Percentiles rank a stretch among this genome's conserved stretches.
These are phyloP conservation scores for Clarireedia hainanense DNA, from an alignment of 2,329 filamentous ascomycete species.

Conservation along the genomic window DNA sequence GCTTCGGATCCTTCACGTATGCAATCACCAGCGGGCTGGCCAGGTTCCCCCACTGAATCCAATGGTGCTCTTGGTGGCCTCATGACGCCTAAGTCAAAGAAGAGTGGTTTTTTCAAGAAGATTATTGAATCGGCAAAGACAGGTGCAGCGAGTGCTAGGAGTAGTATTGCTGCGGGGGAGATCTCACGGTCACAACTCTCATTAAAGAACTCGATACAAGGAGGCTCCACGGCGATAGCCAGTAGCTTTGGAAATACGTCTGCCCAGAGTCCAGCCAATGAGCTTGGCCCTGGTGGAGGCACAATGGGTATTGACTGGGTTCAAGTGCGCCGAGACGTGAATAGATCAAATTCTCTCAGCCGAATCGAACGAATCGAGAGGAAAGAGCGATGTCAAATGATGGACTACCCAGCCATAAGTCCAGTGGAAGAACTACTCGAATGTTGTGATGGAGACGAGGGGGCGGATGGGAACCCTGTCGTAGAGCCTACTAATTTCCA, in stretches of 20 bases:
- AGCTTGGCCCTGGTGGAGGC: slow-evolving; percentile 57
- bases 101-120: slow-evolving; percentile 89
- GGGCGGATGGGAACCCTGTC: slow-evolving; percentile 76
- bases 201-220: slow-evolving; percentile 18
- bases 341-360: slow-evolving; percentile 88
- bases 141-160: slow-evolving; percentile 80
- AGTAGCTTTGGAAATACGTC: slow-evolving; percentile 37
- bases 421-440: slow-evolving; percentile 85
- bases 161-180: slow-evolving; percentile 65
- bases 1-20: slow-evolving; percentile 42
- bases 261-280: slow-evolving; percentile 46
- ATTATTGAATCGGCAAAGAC: slow-evolving; percentile 93
- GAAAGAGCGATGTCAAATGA: slow-evolving; percentile 85
- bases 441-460: slow-evolving; percentile 82
- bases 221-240: slow-evolving; percentile 41
- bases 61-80: slow-evolving; percentile 71
- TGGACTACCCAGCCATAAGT: slow-evolving; percentile 81
- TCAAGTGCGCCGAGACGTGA: slow-evolving; percentile 92
- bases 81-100: slow-evolving; percentile 66
- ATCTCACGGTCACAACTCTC: slow-evolving; percentile 31
- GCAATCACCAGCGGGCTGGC: slow-evolving; percentile 59
- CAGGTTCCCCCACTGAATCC: slow-evolving; percentile 48
- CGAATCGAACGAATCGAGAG: slow-evolving; percentile 79
- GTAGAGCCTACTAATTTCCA: slow-evolving; percentile 74
- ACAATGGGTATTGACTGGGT: slow-evolving; percentile 71